Evolutionary conservation across 2,329 filamentous ascomycete species (phyloP), one percentile per base, ranked within the genome.

Genomic region (Ceratocystis ficicola): DNA sequence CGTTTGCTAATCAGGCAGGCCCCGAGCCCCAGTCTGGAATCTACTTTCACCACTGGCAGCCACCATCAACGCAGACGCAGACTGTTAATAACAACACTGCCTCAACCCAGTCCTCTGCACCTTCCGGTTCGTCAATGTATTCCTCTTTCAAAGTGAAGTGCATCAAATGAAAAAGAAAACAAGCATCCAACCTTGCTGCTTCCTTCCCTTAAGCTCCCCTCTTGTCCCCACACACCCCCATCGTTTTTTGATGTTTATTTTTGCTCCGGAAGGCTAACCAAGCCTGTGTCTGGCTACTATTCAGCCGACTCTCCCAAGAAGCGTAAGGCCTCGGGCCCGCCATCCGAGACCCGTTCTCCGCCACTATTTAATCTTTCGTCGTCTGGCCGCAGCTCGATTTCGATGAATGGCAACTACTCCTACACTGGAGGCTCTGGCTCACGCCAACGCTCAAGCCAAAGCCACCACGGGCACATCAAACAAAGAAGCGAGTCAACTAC

Each of bases 21-120:
- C 69, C 81, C 84, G 20, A 89, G 88, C 50, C 85, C 87, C 68
- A 69, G 25, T 66, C 68, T 20, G 67, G 68, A 0, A 88, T 95
- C 61, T 94, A 90, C 75, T 96, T 96, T 74, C 90, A 95, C 73
- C 90, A 95, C 73, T 96, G 91, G 90, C 88, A 93, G 68, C 91
- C 91, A 59, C 91, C 91, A 15, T 82, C 80, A 25, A 82, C 52
- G 5, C 52, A 59, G 22, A 82, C 52, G 12, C 52, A 59, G 28
- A 59, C 52, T 17, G 52, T 30, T 30, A 59, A 30, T 30, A 59
- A 30, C 52, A 59, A 17, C 52, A 57, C 22, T 12, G 77, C 79
- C 73, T 79, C 82, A 66, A 84, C 85, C 71, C 86, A 88, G 73
- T 87, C 88, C 68, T 83, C 83, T 72, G 88, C 87, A 69, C 87